A percentile compares a stretch with the other conserved stretches of the same genome.
These are phyloP conservation scores for Erysimum pusillum DNA, from an alignment of 441 rosid species.

Conservation along the genomic window DNA sequence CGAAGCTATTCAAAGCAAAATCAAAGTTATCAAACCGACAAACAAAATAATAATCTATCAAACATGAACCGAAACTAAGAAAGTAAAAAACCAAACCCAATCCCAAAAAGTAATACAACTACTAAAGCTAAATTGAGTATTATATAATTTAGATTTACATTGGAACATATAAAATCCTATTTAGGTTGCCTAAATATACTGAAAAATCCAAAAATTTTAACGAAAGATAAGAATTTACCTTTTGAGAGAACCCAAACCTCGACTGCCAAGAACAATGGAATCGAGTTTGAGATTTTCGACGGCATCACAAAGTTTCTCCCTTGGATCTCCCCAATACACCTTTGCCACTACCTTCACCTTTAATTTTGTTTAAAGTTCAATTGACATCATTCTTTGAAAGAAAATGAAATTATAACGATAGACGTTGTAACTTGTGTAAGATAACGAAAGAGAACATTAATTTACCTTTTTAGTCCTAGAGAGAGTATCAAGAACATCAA, in stretches of 20 bases:
- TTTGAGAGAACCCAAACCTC: constrained; percentile 91
- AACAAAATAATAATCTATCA: not conserved
- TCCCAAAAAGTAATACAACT: not conserved
- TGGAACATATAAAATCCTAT: not conserved
- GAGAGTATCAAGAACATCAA: constrained; percentile 67
- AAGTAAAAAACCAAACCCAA: not conserved
- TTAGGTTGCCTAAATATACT: not conserved
- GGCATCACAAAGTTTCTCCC: constrained; percentile 90
- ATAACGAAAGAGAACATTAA: not conserved
- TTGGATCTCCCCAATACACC: constrained; percentile 90
- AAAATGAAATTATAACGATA: not conserved
- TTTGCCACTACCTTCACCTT: constrained; percentile 65
- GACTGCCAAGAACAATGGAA: constrained; percentile 81
- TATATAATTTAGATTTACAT: not conserved
- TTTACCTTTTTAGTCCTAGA: constrained; percentile 69
- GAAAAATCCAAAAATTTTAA: not conserved
- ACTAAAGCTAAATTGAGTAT: not conserved
- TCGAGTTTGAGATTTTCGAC: constrained; percentile 75
- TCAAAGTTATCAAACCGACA: not conserved
- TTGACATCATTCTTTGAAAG: not conserved
- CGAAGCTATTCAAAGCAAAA: not conserved
- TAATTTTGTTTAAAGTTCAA: not conserved
- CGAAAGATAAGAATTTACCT: constrained; percentile 56
- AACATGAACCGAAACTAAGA: not conserved
- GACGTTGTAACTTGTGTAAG: not conserved